Conservation (phyloP, 1,284 basidiomycete genomes). For the Ganoderma sinense region DNA sequence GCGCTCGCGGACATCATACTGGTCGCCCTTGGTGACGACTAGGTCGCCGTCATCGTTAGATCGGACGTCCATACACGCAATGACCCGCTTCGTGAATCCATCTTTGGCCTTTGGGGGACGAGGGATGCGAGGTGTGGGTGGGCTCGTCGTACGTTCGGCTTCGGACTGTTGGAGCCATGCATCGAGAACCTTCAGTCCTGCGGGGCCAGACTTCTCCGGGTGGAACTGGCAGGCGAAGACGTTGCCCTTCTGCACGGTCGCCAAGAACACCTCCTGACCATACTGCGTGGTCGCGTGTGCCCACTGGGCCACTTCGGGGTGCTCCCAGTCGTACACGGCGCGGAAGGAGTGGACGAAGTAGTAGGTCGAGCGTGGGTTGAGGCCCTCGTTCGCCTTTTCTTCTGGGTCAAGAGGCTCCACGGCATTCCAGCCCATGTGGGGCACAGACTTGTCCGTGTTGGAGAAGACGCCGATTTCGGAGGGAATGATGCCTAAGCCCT, state of each 20-base stretch:
- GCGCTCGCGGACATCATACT: slow-evolving; percentile 94
- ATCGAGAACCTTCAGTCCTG: slow-evolving; percentile 84
- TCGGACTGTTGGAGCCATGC: slow-evolving; percentile 82
- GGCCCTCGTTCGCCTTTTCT: slow-evolving; percentile 48
- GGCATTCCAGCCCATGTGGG: slow-evolving; percentile 98
- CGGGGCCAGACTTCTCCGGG: slow-evolving; percentile 97
- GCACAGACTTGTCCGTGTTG: slow-evolving; percentile 83
- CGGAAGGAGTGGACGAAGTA: slow-evolving; percentile 99
- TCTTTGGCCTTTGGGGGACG: slow-evolving; percentile 55
- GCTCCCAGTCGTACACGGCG: slow-evolving; percentile 72
- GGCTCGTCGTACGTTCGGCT: slow-evolving; percentile 44
- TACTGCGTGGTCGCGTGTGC: slow-evolving; percentile 92
- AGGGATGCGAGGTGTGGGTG: slow-evolving; percentile 42
- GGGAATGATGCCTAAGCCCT: slow-evolving; percentile 80
- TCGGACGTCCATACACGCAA: slow-evolving; percentile 98
- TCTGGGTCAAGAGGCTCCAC: slow-evolving; percentile 62
- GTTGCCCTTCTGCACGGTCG: slow-evolving; percentile 85
- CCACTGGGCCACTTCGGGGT: slow-evolving; percentile 72
- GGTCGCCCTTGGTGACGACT: slow-evolving; percentile 99
- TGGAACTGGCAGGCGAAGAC: slow-evolving; percentile 98
- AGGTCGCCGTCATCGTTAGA: slow-evolving; percentile 97
- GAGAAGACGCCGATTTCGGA: slow-evolving; percentile 74
- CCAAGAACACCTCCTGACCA: slow-evolving; percentile 92
- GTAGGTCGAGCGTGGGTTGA: slow-evolving; percentile 69
- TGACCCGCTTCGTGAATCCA: slow-evolving; percentile 91